phyloP scores from a whole-genome alignment of 768 basidiomycete species.

The Lentinula edodes region DNA sequence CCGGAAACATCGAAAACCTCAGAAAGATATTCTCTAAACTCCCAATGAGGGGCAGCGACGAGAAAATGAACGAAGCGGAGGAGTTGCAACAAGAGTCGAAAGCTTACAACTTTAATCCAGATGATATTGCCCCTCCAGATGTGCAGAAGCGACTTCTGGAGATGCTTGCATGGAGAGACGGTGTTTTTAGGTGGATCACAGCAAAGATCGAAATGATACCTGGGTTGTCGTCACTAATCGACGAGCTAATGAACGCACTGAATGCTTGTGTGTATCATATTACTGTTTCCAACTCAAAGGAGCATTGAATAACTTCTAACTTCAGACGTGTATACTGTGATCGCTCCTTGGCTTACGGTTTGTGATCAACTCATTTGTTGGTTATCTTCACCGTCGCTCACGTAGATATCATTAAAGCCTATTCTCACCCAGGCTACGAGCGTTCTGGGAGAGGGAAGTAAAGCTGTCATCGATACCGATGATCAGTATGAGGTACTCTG shows the following conservation, averaged over 20 bases:
- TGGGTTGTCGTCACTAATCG: constrained; percentile 50
- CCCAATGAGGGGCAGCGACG: constrained; percentile 43
- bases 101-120: constrained; percentile 58
- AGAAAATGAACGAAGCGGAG: constrained; percentile 50
- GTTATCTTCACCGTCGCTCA: background rate
- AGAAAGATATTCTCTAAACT: constrained; percentile 44
- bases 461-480: constrained; percentile 61
- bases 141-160: constrained; percentile 52
- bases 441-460: constrained; percentile 56
- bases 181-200: constrained; percentile 44
- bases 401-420: constrained; percentile 34
- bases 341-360: constrained; percentile 62
- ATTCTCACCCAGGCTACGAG: constrained; percentile 52
- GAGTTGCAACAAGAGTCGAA: constrained; percentile 48
- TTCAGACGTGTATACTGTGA: constrained; percentile 56
- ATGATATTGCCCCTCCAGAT: constrained; percentile 58
- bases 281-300: background rate
- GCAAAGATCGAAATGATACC: constrained; percentile 63
- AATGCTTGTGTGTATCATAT: constrained; percentile 49
- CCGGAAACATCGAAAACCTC: constrained; percentile 27
- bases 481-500: constrained; percentile 56
- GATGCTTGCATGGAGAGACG: constrained; percentile 61
- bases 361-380: constrained; percentile 8
- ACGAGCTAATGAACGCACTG: constrained; percentile 57
- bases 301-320: constrained; percentile 5